Base-by-base conservation (phyloP, 2,329 filamentous ascomycete species). In the Alternaria sp. region DNA sequence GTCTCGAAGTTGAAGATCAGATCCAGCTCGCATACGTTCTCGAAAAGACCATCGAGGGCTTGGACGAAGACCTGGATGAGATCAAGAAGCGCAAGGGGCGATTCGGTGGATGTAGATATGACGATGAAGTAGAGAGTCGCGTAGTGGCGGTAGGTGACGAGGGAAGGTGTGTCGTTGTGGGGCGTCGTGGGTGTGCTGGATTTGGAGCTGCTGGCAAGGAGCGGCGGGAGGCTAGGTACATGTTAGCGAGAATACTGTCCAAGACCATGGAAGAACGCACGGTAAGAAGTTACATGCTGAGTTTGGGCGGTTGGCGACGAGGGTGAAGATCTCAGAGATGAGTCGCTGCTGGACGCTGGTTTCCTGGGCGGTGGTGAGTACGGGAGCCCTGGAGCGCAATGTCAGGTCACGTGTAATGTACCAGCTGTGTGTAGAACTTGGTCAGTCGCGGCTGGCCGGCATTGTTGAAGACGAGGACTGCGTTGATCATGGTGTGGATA, bases 1-100 rank as follows among this genome's bases (percentile, higher is more conserved):
- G 94, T 96, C 86, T 99, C 96, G 74, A 97, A 99, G 79, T 98
- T 98, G 84, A 99, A 99, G 80, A 99, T 99, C 71, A 99, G 87
- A 80, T 99, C 94, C 60, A 99, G 85, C 84, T 99, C 96, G 86
- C 96, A 99, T 10, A 99, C 96, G 79, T 99, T 97, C 83, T 98
- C 96, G 78, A 99, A 99, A 44, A 99, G 86, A 68, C 93, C 89
- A 80, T 99, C 96, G 37, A 99, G 87, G 1, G 95, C 90, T 82
- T 99, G 96, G 67, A 99, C 96, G 75, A 97, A 99, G 64, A 99
- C 96, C 82, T 99, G 96, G 69, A 99, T 98, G 58, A 99, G 84
- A 80, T 99, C 96, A 66, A 99, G 94, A 23, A 99, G 87, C 1
- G 96, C 96, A 4, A 99, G 90, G 1, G 96, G 96, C 1, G 93